phyloP scores from a whole-genome alignment of 2,329 filamentous ascomycete genomes.

The Calonectria ilicicola region DNA sequence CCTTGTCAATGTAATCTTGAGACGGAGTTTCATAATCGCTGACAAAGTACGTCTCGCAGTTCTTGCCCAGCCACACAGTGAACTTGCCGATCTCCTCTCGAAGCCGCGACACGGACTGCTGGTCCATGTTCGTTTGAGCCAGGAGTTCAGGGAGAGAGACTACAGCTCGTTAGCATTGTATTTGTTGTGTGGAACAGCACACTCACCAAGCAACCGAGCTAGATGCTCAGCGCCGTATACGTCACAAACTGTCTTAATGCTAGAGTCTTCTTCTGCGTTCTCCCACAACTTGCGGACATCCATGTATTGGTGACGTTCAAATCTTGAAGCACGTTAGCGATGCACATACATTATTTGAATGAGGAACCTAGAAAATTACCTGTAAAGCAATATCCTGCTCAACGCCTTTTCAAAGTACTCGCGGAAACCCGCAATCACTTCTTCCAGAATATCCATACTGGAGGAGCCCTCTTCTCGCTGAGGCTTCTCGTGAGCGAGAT shows the following conservation, averaged over 20 bases:
- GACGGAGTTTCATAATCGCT: slow-evolving; percentile 80
- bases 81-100: slow-evolving; percentile 91
- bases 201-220: slow-evolving; percentile 85
- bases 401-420: slow-evolving; percentile 96
- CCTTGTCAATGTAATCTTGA: slow-evolving; percentile 79
- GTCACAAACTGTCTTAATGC: slow-evolving; percentile 80
- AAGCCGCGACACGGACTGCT: slow-evolving; percentile 87
- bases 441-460: slow-evolving; percentile 87
- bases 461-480: slow-evolving; percentile 75
- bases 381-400: slow-evolving; percentile 88
- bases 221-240: slow-evolving; percentile 96
- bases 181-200: not conserved
- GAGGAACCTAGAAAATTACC: slow-evolving; percentile 51
- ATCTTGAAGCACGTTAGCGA: slow-evolving; percentile 63
- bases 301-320: slow-evolving; percentile 90
- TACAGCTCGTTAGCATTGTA: slow-evolving; percentile 50
- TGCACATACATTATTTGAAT: not conserved
- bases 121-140: slow-evolving; percentile 98
- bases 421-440: slow-evolving; percentile 85
- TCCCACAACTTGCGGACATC: slow-evolving; percentile 80
- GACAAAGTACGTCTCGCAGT: slow-evolving; percentile 82
- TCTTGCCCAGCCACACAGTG: slow-evolving; percentile 84
- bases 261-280: slow-evolving; percentile 69
- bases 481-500: slow-evolving; percentile 76
- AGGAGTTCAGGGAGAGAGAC: slow-evolving; percentile 93